Base-by-base conservation (phyloP, 176 grass and related monocot species). In the Aegilops bicornis region DNA sequence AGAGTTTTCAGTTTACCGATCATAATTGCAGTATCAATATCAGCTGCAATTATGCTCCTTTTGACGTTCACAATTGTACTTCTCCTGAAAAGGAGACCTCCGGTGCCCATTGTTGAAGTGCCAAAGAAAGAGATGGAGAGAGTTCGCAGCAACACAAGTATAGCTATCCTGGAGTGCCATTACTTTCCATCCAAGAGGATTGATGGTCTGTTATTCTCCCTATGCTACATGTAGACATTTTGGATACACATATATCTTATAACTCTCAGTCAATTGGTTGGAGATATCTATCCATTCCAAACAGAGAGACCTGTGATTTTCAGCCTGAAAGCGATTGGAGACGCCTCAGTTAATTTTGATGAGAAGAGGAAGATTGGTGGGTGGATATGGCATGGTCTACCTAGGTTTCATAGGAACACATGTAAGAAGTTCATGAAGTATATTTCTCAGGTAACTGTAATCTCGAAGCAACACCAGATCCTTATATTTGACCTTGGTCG, bases 321-420 rank as follows among this genome's bases (percentile, higher is more conserved):
- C 68, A 90, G 69, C 31, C 77, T 95, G 82, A 87, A 88, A 58
- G 33, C 17, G 40, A 14, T 92, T 54, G 83, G 58, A 64, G 82
- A 88, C 84, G 86, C 90, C 48, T 87, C 90, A 64, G 76, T 69
- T 64, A 86, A 69, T 62, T 95, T 90, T 6, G 76, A 90, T 58
- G 88, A 84, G 71, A 92, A 79, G 33, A 90, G 88, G 79, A 95
- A 95, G 86, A 95, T 95, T 16, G 86, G 93, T 8, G 90, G 93
- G 90, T 82, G 93, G 88, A 83, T 92, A 90, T 45, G 90, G 86
- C 16, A 92, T 86, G 78, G 93, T 95, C 20, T 95, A 90, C 80
- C 83, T 92, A 13, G 88, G 93, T 63, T 86, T 95, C 54, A 81
- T 92, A 56, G 88, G 74, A n/a, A 17, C 42, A 13, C 69, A 88